phyloP scores from a whole-genome alignment of 192 early-diverging fungal species.

The Dissophora globulifera region DNA sequence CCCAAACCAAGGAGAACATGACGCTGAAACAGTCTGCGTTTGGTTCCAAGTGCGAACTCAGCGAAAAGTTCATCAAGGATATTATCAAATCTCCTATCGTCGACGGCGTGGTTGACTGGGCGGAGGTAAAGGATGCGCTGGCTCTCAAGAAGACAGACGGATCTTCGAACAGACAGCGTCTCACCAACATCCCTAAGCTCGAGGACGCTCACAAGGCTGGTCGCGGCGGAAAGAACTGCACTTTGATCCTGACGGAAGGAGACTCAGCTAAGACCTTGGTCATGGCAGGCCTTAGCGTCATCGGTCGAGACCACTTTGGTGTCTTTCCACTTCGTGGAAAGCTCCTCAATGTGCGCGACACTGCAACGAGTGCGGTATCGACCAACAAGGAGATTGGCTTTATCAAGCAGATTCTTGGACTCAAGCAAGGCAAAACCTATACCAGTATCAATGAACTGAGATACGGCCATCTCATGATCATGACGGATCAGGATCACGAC shows the following conservation, averaged over 20 bases:
- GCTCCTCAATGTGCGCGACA: constrained; percentile 95
- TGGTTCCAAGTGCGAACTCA: constrained; percentile 79
- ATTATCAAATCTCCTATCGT: constrained; percentile 89
- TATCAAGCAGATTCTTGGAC: constrained; percentile 94
- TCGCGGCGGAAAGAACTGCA: constrained; percentile 79
- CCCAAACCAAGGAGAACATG: constrained; percentile 97
- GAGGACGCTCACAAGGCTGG: constrained; percentile 97
- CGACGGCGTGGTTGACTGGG: constrained; percentile 79
- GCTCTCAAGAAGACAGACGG: constrained; percentile 93
- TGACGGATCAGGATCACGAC: constrained; percentile 99
- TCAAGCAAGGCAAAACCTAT: constrained; percentile 89
- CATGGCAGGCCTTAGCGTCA: constrained; percentile 84
- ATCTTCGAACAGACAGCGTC: constrained; percentile 63
- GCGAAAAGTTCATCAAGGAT: constrained; percentile 85
- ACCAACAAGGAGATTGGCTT: constrained; percentile 87
- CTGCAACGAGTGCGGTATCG: constrained; percentile 70
- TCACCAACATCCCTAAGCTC: constrained; percentile 87
- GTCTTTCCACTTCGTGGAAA: constrained; percentile 98
- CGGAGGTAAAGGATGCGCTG: constrained; percentile 76
- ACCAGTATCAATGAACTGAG: constrained; percentile 76
- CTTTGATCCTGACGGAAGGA: constrained; percentile 96
- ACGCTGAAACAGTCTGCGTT: constrained; percentile 81
- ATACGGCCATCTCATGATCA: constrained; percentile 97
- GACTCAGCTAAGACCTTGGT: constrained; percentile 95
- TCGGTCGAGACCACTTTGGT: constrained; percentile 90